Evolutionary conservation across 768 basidiomycete genomes (phyloP), one percentile per base, ranked within the genome.

Genomic region (Mrakia hoshinonis): DNA sequence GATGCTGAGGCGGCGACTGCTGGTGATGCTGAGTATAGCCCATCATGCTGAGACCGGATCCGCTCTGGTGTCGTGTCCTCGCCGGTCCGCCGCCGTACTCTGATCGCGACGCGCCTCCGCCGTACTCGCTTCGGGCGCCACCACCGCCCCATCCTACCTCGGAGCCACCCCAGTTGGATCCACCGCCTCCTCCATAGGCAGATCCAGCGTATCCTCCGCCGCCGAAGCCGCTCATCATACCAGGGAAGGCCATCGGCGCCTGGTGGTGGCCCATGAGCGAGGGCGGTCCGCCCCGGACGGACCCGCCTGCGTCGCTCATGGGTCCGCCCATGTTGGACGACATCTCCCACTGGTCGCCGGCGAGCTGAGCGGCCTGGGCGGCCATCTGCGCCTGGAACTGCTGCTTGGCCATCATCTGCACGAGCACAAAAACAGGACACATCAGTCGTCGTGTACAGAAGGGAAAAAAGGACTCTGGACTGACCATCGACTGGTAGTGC

Each of bases 401-500:
- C 46, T 66, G 63, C 47, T 72, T 72, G 54, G 65, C 70, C 55
- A 72, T 72, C 70, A 67, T 67, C 70, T 72, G 51, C 43, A n/a
- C n/a, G n/a, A n/a, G n/a, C n/a, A n/a, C n/a, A n/a, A n/a, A n/a
- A n/a, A n/a, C n/a, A n/a, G n/a, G n/a, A n/a, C n/a, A n/a, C n/a
- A n/a, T n/a, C n/a, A n/a, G n/a, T n/a, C n/a, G n/a, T n/a, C n/a
- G n/a, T n/a, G n/a, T n/a, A n/a, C n/a, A 22, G 26, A 7, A n/a
- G 1, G 2, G 13, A 46, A 15, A 10, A n/a, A 22, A 9, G 15
- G 24, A 34, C 15, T 29, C 24, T 12, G 13, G 26, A 65, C 70
- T 54, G 31, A 72, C 70, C 70, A 72, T 72, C 13, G 70, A 54
- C 63, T 72, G 70, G 34, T 67, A 67, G 20, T 72, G 70, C 64